Conservation (phyloP, 768 basidiomycete genomes). For the Amanita rimosa region DNA sequence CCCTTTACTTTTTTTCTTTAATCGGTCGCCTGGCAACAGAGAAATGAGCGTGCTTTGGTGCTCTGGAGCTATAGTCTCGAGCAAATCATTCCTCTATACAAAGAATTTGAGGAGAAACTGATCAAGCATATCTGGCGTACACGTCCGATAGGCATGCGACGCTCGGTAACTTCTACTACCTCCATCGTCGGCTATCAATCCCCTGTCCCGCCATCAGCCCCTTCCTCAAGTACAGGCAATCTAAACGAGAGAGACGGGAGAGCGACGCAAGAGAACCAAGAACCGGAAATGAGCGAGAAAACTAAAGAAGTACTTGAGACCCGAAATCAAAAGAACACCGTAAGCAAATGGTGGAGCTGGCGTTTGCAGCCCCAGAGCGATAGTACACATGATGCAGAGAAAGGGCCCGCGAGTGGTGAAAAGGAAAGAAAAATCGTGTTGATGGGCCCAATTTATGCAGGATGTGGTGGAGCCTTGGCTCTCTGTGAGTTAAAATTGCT, state of each 20-base stretch:
- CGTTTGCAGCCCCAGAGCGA: conserved; percentile 24
- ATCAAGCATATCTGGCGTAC: conserved; percentile 74
- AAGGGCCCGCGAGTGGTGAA: conserved; percentile 17
- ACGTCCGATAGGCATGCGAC: conserved; percentile 16
- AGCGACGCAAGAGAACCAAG: conserved; percentile 9
- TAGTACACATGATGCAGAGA: conserved; percentile 24
- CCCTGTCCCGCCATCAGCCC: background rate
- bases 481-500: conserved; percentile 34
- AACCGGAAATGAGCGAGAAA: conserved; percentile 13
- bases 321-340: conserved; percentile 7
- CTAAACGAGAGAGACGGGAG: conserved; percentile 23
- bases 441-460: conserved; percentile 64
- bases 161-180: background rate
- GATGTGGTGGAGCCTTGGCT: conserved; percentile 52
- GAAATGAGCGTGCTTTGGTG: conserved; percentile 69
- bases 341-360: conserved; percentile 34
- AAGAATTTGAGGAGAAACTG: conserved; percentile 67
- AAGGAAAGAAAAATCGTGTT: conserved; percentile 36
- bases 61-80: conserved; percentile 73
- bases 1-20: background rate
- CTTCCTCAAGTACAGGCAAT: conserved; percentile 14
- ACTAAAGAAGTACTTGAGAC: conserved; percentile 10
- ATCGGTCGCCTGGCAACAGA: conserved; percentile 16
- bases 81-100: conserved; percentile 54
- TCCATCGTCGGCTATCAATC: background rate